phyloP scores from a whole-genome alignment of 1,139 yeast genomes.

The Pichia sp. region DNA sequence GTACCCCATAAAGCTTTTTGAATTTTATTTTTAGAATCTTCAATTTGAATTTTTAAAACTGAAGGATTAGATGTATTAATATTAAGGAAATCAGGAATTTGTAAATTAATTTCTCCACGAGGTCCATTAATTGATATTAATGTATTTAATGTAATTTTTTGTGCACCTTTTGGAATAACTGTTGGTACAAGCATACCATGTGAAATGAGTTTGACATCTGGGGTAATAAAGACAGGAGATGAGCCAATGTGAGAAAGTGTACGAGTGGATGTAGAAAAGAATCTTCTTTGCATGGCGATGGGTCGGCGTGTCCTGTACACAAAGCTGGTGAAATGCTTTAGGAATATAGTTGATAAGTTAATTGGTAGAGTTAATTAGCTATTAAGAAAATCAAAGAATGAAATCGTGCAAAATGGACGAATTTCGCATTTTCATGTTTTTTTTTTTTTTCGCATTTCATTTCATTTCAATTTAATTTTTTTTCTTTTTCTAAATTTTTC shows the following conservation, averaged over 20 bases:
- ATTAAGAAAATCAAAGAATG: too few relatives aligned
- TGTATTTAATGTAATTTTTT: slow-evolving; percentile 52
- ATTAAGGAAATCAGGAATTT: slow-evolving; percentile 67
- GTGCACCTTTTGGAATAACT: slow-evolving; percentile 64
- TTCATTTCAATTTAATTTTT: not conserved
- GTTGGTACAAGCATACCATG: slow-evolving; percentile 37
- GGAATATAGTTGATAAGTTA: too few relatives aligned
- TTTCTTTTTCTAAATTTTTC: not conserved
- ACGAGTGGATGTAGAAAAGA: slow-evolving; percentile 30
- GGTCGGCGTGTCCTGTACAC: too few relatives aligned
- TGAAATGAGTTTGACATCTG: slow-evolving; percentile 41
- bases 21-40: slow-evolving; percentile 50
- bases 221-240: slow-evolving; percentile 50
- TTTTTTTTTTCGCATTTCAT: too few relatives aligned
- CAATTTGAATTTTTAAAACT: slow-evolving; percentile 44
- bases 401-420: too few relatives aligned
- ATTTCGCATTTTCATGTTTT: too few relatives aligned
- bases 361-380: too few relatives aligned
- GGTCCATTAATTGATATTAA: slow-evolving; percentile 75
- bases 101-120: slow-evolving; percentile 57
- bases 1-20: slow-evolving; percentile 98
- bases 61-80: slow-evolving; percentile 26
- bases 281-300: slow-evolving; percentile 20
- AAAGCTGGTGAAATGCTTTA: too few relatives aligned
- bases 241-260: slow-evolving; percentile 53